A percentile compares a stretch with the other conserved stretches of the same genome.
Conservation (phyloP, 2,329 filamentous ascomycete species). For the Ceratocystis destructans region DNA sequence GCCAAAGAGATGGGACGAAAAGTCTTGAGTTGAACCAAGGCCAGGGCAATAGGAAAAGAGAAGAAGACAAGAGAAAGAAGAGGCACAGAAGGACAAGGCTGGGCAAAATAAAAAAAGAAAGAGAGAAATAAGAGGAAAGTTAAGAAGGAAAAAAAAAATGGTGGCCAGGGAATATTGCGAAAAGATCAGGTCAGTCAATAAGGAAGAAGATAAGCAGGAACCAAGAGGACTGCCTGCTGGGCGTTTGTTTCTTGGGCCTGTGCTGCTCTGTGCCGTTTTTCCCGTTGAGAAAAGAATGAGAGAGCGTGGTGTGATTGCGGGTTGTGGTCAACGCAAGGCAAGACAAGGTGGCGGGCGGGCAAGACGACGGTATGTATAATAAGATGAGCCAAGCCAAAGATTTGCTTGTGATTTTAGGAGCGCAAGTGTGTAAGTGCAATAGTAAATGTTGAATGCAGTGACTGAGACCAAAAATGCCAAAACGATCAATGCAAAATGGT, state of each 20-base stretch:
- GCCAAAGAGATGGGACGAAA: constrained; percentile 7
- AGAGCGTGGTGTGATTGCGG: constrained; percentile 1
- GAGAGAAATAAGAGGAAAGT: neutral
- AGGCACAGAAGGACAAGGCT: constrained; percentile 1
- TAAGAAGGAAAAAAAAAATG: neutral
- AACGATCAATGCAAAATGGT: neutral
- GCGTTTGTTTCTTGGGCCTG: constrained; percentile 4
- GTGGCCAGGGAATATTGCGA: neutral
- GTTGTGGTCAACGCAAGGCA: neutral
- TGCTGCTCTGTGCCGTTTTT: neutral
- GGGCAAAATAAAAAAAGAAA: neutral
- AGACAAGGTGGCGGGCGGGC: neutral
- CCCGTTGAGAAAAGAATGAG: constrained; percentile 1
- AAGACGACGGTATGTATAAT: neutral
- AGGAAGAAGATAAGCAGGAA: constrained; percentile 1
- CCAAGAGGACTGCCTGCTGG: neutral
- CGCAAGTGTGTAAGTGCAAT: neutral
- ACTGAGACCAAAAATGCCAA: constrained; percentile 6
- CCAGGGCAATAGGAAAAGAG: neutral
- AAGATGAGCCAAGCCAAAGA: neutral
- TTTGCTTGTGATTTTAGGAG: neutral
- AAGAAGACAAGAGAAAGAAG: neutral
- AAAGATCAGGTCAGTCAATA: constrained; percentile 1
- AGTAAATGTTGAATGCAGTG: neutral
- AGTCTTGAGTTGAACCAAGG: neutral